Conservation (phyloP, 345 rosid species). For the Gossypioides kirkii region DNA sequence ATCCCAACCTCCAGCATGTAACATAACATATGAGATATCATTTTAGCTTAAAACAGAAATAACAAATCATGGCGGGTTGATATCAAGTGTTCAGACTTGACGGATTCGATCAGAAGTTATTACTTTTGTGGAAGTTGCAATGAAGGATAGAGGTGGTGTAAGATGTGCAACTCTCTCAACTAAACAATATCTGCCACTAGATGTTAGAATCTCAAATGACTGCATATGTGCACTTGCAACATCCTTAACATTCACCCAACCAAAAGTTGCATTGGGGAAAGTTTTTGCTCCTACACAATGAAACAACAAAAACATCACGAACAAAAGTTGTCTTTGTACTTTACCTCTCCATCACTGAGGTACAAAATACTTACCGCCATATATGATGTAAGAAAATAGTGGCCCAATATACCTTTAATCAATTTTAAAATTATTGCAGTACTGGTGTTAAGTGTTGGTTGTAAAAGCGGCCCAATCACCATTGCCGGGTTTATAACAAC, state of each 20-base stretch:
- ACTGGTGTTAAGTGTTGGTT: conserved; percentile 84
- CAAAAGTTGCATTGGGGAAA: conserved; percentile 61
- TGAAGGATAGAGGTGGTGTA: conserved; percentile 59
- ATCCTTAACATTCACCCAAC: conserved; percentile 86
- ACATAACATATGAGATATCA: not conserved
- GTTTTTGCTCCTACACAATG: conserved; percentile 51
- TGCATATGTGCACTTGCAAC: conserved; percentile 81
- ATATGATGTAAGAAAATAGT: not conserved
- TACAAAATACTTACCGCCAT: not conserved
- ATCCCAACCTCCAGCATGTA: not conserved
- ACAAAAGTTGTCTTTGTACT: not conserved
- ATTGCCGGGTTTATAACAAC: conserved; percentile 78
- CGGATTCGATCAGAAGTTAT: not conserved
- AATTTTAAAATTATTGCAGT: conserved; percentile 68
- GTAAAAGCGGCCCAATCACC: conserved; percentile 91
- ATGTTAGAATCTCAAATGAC: conserved; percentile 73
- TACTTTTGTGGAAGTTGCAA: conserved; percentile 72
- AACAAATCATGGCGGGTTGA: no score
- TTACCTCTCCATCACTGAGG: not conserved
- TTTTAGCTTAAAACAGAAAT: not conserved
- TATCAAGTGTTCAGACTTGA: no score
- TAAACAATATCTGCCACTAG: conserved; percentile 76
- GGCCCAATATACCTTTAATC: conserved; percentile 30
- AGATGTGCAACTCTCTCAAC: conserved; percentile 60
- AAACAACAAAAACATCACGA: not conserved